Conservation (phyloP, 257 asterid species). For the Agastache rugosa region DNA sequence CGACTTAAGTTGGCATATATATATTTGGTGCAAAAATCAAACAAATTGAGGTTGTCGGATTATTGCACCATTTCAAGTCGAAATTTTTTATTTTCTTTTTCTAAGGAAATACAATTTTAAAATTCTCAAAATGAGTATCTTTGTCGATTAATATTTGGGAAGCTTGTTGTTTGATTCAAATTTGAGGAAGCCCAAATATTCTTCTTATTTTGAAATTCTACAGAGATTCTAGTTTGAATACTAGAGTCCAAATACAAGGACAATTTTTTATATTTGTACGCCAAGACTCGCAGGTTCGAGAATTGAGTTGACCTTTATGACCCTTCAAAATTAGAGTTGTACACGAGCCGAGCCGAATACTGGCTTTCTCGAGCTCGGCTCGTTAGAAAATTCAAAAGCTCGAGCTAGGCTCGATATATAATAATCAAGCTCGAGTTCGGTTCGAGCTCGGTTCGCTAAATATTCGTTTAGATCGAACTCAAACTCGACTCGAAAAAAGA, state of each 20-base stretch:
- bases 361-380: too few species aligned
- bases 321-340: too few species aligned
- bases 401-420: too few species aligned
- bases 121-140: not conserved
- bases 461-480: too few species aligned
- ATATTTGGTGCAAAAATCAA: not conserved
- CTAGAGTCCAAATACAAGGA: conserved; percentile 41
- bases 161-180: not conserved
- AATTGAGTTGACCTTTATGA: conserved; percentile 31
- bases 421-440: too few species aligned
- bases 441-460: too few species aligned
- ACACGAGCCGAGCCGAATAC: too few species aligned
- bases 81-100: not conserved
- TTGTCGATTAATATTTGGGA: not conserved
- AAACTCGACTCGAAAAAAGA: too few species aligned
- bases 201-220: not conserved
- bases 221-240: conserved; percentile 39
- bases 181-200: not conserved
- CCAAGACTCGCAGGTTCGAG: conserved; percentile 14
- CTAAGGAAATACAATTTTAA: too few species aligned
- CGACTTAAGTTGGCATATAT: not conserved
- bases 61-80: not conserved
- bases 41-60: not conserved
- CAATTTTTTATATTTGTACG: conserved; percentile 38
- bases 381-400: too few species aligned